A percentile compares a stretch with the other conserved stretches of the same genome.
Evolutionary conservation across 305 asterid species (phyloP).

Genomic region (Fraxinus paxiana): DNA sequence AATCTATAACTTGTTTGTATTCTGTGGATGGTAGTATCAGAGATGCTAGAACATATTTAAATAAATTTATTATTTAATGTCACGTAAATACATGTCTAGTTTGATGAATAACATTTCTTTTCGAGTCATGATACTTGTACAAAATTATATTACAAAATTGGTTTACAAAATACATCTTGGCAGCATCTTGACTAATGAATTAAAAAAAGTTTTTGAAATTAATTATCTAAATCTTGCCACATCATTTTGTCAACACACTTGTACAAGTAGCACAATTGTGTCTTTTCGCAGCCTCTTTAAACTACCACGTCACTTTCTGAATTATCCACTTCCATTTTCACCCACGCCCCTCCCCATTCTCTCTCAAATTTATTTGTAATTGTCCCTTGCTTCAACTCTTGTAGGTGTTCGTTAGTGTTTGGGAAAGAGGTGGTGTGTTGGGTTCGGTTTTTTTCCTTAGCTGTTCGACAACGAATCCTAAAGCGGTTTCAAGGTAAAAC

Average conservation of each 20-base stretch:
- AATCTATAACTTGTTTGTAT: not conserved
- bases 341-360: slow-evolving; percentile 10
- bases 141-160: too few species aligned
- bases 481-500: slow-evolving; percentile 20
- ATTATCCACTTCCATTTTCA: not conserved
- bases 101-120: too few species aligned
- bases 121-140: not conserved
- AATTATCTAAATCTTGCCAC: too few species aligned
- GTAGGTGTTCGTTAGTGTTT: not conserved
- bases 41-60: too few species aligned
- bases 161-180: too few species aligned
- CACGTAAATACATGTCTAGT: too few species aligned
- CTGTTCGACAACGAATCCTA: not conserved
- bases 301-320: slow-evolving; percentile 6
- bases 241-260: too few species aligned
- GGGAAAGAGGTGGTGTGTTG: not conserved
- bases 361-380: slow-evolving; percentile 3
- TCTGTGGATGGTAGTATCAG: not conserved
- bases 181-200: too few species aligned
- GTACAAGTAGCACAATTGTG: too few species aligned
- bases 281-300: not conserved
- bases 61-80: too few species aligned
- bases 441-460: not conserved
- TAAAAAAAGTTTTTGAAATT: too few species aligned
- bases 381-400: not conserved